Conservation (phyloP, 2,329 filamentous ascomycete species). For the Microcera coccophila region DNA sequence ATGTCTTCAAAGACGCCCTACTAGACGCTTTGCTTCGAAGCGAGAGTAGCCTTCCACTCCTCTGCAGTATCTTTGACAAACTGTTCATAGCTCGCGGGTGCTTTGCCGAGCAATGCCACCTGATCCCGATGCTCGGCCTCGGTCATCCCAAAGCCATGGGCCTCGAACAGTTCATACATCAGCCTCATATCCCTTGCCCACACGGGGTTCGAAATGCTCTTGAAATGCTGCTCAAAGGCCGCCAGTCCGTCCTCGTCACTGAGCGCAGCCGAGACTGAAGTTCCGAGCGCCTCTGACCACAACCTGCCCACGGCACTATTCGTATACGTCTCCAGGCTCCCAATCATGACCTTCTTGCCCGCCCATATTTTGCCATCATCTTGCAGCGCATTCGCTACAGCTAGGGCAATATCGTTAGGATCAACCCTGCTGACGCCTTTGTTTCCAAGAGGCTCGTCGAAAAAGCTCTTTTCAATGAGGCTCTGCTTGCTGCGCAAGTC, state of each 20-base stretch:
- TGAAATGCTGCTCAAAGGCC: slow-evolving; percentile 4
- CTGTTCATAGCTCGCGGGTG: slow-evolving; percentile 6
- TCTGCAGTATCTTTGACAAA: slow-evolving; percentile 5
- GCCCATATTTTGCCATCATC: slow-evolving; percentile 9
- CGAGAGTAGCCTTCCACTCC: slow-evolving; percentile 10
- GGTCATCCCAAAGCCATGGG: slow-evolving; percentile 6
- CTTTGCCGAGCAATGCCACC: slow-evolving; percentile 6
- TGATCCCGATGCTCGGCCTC: slow-evolving; percentile 11
- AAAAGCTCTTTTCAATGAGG: slow-evolving; percentile 6
- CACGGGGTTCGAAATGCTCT: background rate
- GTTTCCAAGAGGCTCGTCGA: slow-evolving; percentile 11
- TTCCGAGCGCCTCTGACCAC: slow-evolving; percentile 9
- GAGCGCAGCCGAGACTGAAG: background rate
- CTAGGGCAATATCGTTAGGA: slow-evolving; percentile 10
- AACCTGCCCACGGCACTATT: slow-evolving; percentile 4
- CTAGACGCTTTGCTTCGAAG: no score
- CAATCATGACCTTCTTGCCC: slow-evolving; percentile 14
- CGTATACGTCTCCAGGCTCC: slow-evolving; percentile 9
- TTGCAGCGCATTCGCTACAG: slow-evolving; percentile 7
- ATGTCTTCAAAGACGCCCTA: no score
- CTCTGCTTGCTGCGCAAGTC: slow-evolving; percentile 12
- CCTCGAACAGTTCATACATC: slow-evolving; percentile 12
- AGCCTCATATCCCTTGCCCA: slow-evolving; percentile 11
- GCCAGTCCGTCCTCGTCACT: slow-evolving; percentile 5
- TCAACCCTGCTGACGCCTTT: slow-evolving; percentile 13